Conservation (phyloP, 2,329 filamentous ascomycete species). For the Calonectria pseudoturangicola region DNA sequence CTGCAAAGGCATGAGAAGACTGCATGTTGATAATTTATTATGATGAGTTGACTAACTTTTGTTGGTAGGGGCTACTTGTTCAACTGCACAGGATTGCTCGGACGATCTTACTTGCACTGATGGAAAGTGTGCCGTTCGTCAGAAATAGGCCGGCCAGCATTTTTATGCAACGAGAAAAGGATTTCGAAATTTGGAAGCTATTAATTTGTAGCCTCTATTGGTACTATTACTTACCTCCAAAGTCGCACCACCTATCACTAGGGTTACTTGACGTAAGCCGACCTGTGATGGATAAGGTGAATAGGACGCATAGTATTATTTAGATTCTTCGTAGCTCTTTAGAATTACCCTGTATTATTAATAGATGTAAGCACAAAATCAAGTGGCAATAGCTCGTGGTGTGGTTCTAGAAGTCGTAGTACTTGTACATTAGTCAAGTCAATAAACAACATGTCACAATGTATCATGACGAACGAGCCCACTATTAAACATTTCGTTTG, state of each 20-base stretch:
- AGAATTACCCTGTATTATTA: background rate
- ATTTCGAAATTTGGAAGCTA: too few species aligned
- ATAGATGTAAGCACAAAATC: background rate
- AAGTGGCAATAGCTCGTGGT: too few species aligned
- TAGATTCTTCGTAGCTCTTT: background rate
- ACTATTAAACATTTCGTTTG: background rate
- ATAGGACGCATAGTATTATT: background rate
- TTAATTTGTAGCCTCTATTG: background rate
- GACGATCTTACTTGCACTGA: constrained; percentile 26
- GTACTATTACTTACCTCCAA: too few species aligned
- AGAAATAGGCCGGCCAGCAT: background rate
- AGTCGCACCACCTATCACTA: too few species aligned
- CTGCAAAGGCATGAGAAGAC: constrained; percentile 7
- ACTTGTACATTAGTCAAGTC: background rate
- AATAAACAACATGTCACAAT: background rate
- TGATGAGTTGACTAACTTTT: background rate
- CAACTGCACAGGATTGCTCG: constrained; percentile 20
- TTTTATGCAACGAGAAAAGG: background rate
- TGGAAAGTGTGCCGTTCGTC: constrained; percentile 19
- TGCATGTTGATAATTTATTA: background rate
- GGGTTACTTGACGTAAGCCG: background rate
- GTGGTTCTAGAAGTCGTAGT: background rate
- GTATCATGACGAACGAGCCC: background rate
- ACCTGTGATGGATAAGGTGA: background rate
- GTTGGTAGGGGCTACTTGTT: constrained; percentile 22